Conservation (phyloP, 208 protist genomes). For the Herpetomonas samuelpessoai region DNA sequence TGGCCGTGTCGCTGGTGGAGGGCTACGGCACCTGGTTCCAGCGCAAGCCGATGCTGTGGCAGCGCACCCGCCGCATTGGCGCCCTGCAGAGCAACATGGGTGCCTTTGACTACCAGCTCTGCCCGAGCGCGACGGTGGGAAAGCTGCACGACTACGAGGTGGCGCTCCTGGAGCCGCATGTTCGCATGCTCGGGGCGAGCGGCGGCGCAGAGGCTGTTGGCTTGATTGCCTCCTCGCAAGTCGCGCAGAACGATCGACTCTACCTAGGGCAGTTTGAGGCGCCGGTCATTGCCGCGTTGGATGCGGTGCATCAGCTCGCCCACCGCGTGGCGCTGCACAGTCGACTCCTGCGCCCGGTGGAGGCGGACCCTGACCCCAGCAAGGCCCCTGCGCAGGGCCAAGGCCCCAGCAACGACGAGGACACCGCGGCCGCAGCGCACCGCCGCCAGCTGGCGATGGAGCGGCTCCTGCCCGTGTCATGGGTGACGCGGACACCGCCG, state of each 20-base stretch:
- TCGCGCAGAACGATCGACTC: constrained; percentile 75
- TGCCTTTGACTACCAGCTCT: constrained; percentile 64
- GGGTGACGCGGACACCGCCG: constrained; percentile 74
- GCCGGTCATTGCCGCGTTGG: constrained; percentile 67
- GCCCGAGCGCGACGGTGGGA: constrained; percentile 41
- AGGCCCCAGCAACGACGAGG: background rate
- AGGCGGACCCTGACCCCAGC: background rate
- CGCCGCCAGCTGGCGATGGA: constrained; percentile 29
- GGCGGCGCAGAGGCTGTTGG: constrained; percentile 64
- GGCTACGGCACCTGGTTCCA: constrained; percentile 87
- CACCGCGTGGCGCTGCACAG: constrained; percentile 63
- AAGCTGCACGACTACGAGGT: constrained; percentile 57
- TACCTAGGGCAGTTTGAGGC: constrained; percentile 88
- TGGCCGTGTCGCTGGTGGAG: constrained; percentile 78
- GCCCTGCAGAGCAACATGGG: constrained; percentile 80
- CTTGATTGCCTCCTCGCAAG: constrained; percentile 70
- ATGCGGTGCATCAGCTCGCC: constrained; percentile 78
- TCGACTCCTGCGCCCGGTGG: constrained; percentile 41
- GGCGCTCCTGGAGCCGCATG: constrained; percentile 62
- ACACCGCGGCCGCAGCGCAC: background rate
- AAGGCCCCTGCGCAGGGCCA: background rate
- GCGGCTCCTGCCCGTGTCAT: constrained; percentile 71
- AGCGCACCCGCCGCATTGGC: constrained; percentile 80
- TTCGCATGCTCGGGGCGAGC: constrained; percentile 38
- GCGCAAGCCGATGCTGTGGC: constrained; percentile 88